Evolutionary conservation across 106 monocot species (phyloP).

Genomic region (Gastrodia elata): DNA sequence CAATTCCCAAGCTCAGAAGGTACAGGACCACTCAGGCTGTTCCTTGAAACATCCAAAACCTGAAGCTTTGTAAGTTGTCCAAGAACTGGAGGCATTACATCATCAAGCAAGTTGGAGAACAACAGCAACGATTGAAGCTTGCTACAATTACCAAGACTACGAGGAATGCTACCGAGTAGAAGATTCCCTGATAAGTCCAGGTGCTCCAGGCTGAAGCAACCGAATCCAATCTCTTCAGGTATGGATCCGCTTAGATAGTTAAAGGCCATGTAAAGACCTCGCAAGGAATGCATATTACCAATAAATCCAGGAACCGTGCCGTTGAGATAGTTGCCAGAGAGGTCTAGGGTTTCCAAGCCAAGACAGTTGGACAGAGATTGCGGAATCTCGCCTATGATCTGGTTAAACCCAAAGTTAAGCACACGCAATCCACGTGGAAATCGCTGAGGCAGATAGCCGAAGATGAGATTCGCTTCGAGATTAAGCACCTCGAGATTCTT

Average conservation of each 20-base stretch:
- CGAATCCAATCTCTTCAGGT: constrained; percentile 29
- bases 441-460: constrained; percentile 32
- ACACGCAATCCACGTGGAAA: constrained; percentile 29
- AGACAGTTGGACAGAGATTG: constrained; percentile 24
- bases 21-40: constrained; percentile 72
- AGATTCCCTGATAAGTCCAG: constrained; percentile 51
- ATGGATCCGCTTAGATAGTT: constrained; percentile 42
- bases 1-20: constrained; percentile 75
- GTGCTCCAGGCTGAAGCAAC: constrained; percentile 32
- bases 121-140: constrained; percentile 40
- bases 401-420: constrained; percentile 47
- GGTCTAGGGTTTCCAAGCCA: constrained; percentile 50
- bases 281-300: constrained; percentile 19
- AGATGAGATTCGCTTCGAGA: constrained; percentile 29
- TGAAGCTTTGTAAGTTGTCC: constrained; percentile 35
- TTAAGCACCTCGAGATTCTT: constrained; percentile 20
- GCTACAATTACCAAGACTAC: constrained; percentile 56
- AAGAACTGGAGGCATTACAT: constrained; percentile 49
- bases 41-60: constrained; percentile 63
- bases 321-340: constrained; percentile 61
- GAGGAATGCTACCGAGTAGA: constrained; percentile 40
- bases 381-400: constrained; percentile 49
- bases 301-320: constrained; percentile 45
- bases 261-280: constrained; percentile 26
- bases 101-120: constrained; percentile 66